These are phyloP conservation scores for Entelexis paramagnoliae DNA, from an alignment of 1,139 yeast genomes.

Conservation along the genomic window DNA sequence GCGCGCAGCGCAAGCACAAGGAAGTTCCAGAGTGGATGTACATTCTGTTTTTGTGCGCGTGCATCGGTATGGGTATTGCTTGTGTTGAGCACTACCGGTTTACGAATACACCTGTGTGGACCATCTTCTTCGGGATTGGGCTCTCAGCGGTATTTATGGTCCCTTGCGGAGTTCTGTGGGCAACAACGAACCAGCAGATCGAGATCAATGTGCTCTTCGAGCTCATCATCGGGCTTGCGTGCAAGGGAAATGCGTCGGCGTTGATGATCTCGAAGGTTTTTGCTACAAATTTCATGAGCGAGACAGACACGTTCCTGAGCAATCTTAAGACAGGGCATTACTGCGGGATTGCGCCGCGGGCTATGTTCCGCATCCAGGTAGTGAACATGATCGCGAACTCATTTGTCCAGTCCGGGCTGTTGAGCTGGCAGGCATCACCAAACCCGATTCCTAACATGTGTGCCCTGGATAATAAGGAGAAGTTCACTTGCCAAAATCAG, in stretches of 20 bases:
- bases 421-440: constrained; percentile 45
- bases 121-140: constrained; percentile 45
- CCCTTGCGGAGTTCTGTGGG: constrained; percentile 36
- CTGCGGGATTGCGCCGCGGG: constrained; percentile 49
- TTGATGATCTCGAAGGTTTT: constrained; percentile 42
- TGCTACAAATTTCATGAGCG: constrained; percentile 50
- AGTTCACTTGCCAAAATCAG: constrained; percentile 29
- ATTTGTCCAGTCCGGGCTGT: constrained; percentile 43
- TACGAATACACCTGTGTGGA: constrained; percentile 40
- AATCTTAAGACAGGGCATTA: constrained; percentile 56
- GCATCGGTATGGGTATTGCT: constrained; percentile 41
- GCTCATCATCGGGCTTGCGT: constrained; percentile 50
- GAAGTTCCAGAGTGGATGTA: constrained; percentile 62
- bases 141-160: constrained; percentile 36
- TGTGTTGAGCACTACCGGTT: constrained; percentile 39
- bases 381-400: constrained; percentile 33
- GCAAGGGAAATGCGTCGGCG: constrained; percentile 54
- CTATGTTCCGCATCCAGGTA: constrained; percentile 50
- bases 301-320: constrained; percentile 47
- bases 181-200: constrained; percentile 44
- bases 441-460: constrained; percentile 41
- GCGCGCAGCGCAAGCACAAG: constrained; percentile 45
- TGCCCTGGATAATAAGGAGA: constrained; percentile 31
- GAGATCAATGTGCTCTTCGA: constrained; percentile 47
- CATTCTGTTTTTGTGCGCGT: constrained; percentile 37